Evolutionary conservation across 2,329 filamentous ascomycete genomes (phyloP).

Genomic region (Colletotrichum musicola): DNA sequence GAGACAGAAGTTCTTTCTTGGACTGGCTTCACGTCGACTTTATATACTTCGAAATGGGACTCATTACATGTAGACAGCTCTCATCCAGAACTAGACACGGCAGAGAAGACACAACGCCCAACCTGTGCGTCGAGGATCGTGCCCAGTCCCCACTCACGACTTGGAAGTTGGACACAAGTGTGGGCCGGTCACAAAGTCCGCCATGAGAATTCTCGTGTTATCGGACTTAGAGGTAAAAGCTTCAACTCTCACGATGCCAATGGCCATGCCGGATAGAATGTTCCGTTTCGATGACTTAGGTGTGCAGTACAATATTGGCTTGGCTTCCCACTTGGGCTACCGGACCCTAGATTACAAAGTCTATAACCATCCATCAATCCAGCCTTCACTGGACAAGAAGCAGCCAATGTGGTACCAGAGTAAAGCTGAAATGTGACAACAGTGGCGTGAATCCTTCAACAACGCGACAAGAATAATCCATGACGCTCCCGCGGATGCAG

Average conservation of each 20-base stretch:
- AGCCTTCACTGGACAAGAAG: not conserved
- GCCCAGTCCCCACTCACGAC: not conserved
- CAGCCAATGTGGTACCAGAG: not conserved
- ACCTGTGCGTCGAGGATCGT: not conserved
- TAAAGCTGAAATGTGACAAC: constrained; percentile 6
- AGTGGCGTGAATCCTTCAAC: not conserved
- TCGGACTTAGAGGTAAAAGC: not conserved
- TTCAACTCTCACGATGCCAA: not conserved
- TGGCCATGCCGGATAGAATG: not conserved
- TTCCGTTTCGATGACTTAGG: not conserved
- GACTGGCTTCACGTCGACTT: not conserved
- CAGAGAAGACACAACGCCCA: not conserved
- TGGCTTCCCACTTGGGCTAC: constrained; percentile 7
- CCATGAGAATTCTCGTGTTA: not conserved
- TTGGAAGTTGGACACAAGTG: not conserved
- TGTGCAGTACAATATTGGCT: constrained; percentile 16
- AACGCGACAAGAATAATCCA: constrained; percentile 2
- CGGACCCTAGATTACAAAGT: not conserved
- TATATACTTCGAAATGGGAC: constrained; percentile 1
- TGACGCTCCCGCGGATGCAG: constrained; percentile 14
- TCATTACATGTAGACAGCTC: not conserved
- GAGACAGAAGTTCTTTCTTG: not conserved
- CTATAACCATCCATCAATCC: not conserved
- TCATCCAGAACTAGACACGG: not conserved
- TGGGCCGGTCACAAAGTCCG: not conserved